Percentiles rank a stretch among this genome's conserved stretches.
Evolutionary conservation across 2,329 filamentous ascomycete species (phyloP).

Genomic region (Fonsecaea multimorphosa): DNA sequence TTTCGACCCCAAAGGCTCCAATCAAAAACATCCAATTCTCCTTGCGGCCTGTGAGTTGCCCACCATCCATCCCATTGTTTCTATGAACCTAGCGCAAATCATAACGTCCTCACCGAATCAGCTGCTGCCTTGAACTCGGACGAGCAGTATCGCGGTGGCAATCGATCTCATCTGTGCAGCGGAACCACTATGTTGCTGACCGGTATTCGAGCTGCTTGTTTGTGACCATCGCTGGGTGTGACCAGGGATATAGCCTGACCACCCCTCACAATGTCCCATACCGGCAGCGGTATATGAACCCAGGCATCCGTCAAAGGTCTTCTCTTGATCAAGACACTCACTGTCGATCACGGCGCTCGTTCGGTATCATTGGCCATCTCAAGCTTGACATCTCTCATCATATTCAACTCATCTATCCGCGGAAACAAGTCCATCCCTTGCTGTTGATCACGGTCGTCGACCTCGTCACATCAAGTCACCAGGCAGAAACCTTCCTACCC

Average conservation of each 20-base stretch:
- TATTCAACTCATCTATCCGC: background rate
- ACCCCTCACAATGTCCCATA: slow-evolving; percentile 21
- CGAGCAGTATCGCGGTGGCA: slow-evolving; percentile 19
- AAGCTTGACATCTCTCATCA: background rate
- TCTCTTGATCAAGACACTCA: background rate
- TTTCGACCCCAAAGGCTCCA: slow-evolving; percentile 30
- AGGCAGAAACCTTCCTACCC: background rate
- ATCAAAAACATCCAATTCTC: slow-evolving; percentile 15
- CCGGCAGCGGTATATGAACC: slow-evolving; percentile 14
- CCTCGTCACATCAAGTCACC: background rate
- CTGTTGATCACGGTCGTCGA: background rate
- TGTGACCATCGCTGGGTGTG: slow-evolving; percentile 1
- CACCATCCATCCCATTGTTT: slow-evolving; percentile 20
- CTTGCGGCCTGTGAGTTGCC: slow-evolving; percentile 13
- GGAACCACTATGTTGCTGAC: slow-evolving; percentile 17
- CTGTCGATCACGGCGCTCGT: background rate
- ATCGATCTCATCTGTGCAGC: slow-evolving; percentile 11
- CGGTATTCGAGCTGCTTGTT: slow-evolving; percentile 11
- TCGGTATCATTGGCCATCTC: background rate
- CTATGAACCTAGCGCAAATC: slow-evolving; percentile 17
- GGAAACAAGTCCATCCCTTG: background rate
- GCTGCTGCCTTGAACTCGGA: slow-evolving; percentile 26
- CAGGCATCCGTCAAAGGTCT: slow-evolving; percentile 30
- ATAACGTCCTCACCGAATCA: slow-evolving; percentile 26
- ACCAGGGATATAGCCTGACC: slow-evolving; percentile 17